phyloP scores from a whole-genome alignment of 495 filamentous ascomycete genomes.

The Usnea hakonensis region DNA sequence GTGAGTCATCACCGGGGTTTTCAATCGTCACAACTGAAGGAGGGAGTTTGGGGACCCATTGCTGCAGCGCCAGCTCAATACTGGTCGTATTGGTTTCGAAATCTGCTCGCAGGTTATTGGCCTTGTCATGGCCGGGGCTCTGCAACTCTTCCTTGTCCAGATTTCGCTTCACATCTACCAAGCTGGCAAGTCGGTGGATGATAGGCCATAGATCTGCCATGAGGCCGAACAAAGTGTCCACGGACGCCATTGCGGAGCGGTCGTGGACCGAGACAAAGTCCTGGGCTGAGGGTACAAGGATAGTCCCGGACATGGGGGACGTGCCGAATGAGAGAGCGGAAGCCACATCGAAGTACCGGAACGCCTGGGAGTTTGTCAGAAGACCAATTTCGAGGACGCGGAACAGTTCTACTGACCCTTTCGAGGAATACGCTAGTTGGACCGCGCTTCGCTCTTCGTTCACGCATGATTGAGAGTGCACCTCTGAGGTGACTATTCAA shows the following conservation, averaged over 20 bases:
- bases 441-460: slow-evolving; percentile 38
- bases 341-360: slow-evolving; percentile 59
- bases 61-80: slow-evolving; percentile 48
- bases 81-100: slow-evolving; percentile 46
- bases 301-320: slow-evolving; percentile 46
- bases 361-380: slow-evolving; percentile 37
- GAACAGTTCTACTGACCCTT: slow-evolving; percentile 36
- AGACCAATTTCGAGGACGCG: background rate
- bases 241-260: slow-evolving; percentile 37
- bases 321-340: slow-evolving; percentile 55
- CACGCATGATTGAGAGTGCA: slow-evolving; percentile 50
- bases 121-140: slow-evolving; percentile 36
- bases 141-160: slow-evolving; percentile 38
- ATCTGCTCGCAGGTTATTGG: slow-evolving; percentile 46
- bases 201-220: slow-evolving; percentile 56
- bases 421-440: slow-evolving; percentile 50
- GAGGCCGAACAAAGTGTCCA: slow-evolving; percentile 56
- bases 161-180: slow-evolving; percentile 44
- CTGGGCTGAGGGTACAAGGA: slow-evolving; percentile 32
- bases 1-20: slow-evolving; percentile 25
- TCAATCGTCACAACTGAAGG: slow-evolving; percentile 25
- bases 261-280: slow-evolving; percentile 40
- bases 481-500: slow-evolving; percentile 53
- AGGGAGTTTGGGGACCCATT: slow-evolving; percentile 43
- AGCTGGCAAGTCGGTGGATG: slow-evolving; percentile 51